Evolutionary conservation across 306 rosid genomes (phyloP), one percentile per base, ranked within the genome.

Genomic region (Acacia crassicarpa): DNA sequence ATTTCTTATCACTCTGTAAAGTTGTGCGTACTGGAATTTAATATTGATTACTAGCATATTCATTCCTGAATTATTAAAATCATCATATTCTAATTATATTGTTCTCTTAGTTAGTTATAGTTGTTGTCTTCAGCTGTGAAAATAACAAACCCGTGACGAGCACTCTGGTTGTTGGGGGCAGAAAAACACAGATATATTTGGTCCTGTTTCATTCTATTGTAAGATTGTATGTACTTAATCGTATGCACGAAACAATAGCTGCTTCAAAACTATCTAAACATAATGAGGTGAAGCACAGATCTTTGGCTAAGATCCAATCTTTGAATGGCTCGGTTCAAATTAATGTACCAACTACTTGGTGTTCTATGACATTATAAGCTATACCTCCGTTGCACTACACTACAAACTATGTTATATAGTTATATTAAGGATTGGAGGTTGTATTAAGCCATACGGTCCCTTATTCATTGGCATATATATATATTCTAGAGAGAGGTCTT

Each of bases 231-330:
- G 20, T 19, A 53, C 59, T 1, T 56, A 19, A 56, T 8, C 58
- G 89, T 88, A 74, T 53, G 85, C 63, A 19, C 63, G 25, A 20
- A 58, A 58, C 65, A 22, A 9, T 58, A 9, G 32, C 25, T 54
- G 3, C 62, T 20, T 54, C 3, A 20, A 20, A 54, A 54, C 10
- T 5, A 20, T 16, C 23, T 19, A 20, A 5, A 6, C 59, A 53
- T 53, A 53, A n/a, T 56, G 62, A 9, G 9, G 12, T 38, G 41
- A 38, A 6, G 41, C 41, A 38, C 41, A 14, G 19, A 44, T 44
- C 48, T 44, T 44, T 44, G 15, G 14, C 15, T 45, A 45, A 45
- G 14, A 45, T 45, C 0, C 14, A 12, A 45, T 45, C 49, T 12
- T 45, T 11, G 15, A 45, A 45, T 12, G 8, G 41, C 49, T 45